A percentile compares a stretch with the other conserved stretches of the same genome.
phyloP scores from a whole-genome alignment of 306 rosid species.

The Lathyrus oleraceus region DNA sequence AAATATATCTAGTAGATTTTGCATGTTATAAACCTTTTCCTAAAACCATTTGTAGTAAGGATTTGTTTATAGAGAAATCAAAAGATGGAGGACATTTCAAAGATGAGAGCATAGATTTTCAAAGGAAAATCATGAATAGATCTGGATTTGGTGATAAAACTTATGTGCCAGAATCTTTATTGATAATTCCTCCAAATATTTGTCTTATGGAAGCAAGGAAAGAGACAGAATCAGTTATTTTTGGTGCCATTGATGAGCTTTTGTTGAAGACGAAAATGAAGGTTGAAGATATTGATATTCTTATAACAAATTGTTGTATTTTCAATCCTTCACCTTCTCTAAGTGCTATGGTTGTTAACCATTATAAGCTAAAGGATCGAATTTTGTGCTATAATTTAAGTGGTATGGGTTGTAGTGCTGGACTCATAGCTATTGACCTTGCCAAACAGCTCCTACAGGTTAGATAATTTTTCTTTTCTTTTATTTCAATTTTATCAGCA shows the following conservation, averaged over 20 bases:
- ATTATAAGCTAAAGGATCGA: conserved; percentile 27
- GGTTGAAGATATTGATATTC: conserved; percentile 29
- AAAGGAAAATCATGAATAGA: background rate
- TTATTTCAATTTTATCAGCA: background rate
- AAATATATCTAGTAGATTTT: conserved; percentile 34
- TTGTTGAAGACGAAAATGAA: conserved; percentile 35
- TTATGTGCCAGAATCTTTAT: background rate
- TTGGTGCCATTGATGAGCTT: conserved; percentile 33
- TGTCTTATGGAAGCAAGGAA: conserved; percentile 12
- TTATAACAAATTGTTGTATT: conserved; percentile 34
- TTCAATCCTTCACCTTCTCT: conserved; percentile 39
- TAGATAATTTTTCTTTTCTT: background rate
- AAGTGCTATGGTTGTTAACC: conserved; percentile 32
- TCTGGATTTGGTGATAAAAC: conserved; percentile 36
- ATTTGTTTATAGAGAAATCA: conserved; percentile 13
- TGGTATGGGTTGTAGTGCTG: conserved; percentile 51
- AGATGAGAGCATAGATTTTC: conserved; percentile 22
- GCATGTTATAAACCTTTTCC: conserved; percentile 37
- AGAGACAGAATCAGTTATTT: conserved; percentile 14
- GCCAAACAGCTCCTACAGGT: conserved; percentile 46
- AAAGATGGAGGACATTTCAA: background rate
- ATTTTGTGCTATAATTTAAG: conserved; percentile 31
- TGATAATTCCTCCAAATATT: conserved; percentile 26
- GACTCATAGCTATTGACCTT: conserved; percentile 37
- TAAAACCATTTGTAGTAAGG: conserved; percentile 15